A percentile compares a stretch with the other conserved stretches of the same genome.
These are phyloP conservation scores for Vitis riparia DNA, from an alignment of 164 flowering plant species.

Conservation along the genomic window DNA sequence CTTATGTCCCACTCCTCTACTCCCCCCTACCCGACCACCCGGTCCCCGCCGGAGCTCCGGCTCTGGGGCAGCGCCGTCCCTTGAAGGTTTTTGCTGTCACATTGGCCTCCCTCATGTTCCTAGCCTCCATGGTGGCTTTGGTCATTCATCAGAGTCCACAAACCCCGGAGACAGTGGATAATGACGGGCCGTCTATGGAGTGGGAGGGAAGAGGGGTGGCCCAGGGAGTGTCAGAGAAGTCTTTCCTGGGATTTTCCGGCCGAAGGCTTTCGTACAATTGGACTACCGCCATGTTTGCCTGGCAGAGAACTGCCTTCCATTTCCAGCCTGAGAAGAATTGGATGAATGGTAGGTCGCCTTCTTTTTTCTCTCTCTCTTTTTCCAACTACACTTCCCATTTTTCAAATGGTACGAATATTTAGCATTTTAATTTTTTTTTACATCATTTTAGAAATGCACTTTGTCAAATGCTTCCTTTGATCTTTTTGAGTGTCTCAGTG, in stretches of 20 bases:
- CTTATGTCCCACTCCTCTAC: constrained; percentile 12
- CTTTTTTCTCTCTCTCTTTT: no score
- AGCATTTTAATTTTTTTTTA: not conserved
- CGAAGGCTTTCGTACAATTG: constrained; percentile 29
- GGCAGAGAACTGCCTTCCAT: constrained; percentile 71
- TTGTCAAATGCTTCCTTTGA: no score
- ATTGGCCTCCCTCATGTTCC: constrained; percentile 23
- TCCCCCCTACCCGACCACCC: constrained; percentile 30
- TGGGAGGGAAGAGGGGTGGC: constrained; percentile 28
- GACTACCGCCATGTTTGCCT: constrained; percentile 54
- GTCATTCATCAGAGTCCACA: constrained; percentile 15
- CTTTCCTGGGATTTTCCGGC: constrained; percentile 18
- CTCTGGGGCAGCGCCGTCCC: constrained; percentile 9
- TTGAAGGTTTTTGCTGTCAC: constrained; percentile 14
- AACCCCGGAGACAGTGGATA: not conserved
- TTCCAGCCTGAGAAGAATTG: constrained; percentile 80
- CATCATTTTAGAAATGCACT: not conserved
- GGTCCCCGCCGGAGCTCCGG: constrained; percentile 10
- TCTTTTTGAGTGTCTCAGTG: no score
- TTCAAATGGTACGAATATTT: no score
- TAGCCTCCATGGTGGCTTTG: constrained; percentile 26
- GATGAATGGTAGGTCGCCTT: constrained; percentile 73
- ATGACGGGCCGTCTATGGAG: not conserved
- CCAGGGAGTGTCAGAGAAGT: constrained; percentile 55
- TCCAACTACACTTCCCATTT: not conserved